Conservation (phyloP, 108 stramenopile genomes). For the Conticribra guillardii region DNA sequence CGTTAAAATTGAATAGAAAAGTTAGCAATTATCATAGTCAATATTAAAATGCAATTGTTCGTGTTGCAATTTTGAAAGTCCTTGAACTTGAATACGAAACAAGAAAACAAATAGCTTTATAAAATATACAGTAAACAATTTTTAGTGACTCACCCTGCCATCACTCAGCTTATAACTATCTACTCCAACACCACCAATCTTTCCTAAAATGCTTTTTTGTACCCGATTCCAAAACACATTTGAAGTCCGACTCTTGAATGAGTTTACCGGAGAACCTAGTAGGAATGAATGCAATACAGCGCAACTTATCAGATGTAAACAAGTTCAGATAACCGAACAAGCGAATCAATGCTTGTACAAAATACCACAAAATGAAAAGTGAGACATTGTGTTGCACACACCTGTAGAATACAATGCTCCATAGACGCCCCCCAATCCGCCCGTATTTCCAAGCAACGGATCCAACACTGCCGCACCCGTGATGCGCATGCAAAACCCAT, state of each 20-base stretch:
- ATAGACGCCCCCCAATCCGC: conserved; percentile 61
- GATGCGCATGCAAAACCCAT: conserved; percentile 67
- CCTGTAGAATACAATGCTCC: conserved; percentile 67
- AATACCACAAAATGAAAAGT: neutral
- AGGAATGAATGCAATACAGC: neutral
- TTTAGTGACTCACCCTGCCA: neutral
- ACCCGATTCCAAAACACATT: conserved; percentile 12
- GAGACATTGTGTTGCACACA: neutral
- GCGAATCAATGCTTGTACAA: too few species aligned
- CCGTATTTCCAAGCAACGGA: conserved; percentile 64
- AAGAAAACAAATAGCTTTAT: too few species aligned
- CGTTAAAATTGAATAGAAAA: too few species aligned
- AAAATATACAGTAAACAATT: too few species aligned
- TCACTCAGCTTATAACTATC: conserved; percentile 15
- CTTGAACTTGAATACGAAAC: too few species aligned
- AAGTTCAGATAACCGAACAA: too few species aligned
- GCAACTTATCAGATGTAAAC: neutral
- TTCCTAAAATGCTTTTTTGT: conserved; percentile 11
- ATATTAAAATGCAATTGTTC: too few species aligned
- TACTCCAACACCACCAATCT: neutral
- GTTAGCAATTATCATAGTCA: too few species aligned
- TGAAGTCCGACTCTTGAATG: conserved; percentile 8
- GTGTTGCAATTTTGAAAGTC: neutral
- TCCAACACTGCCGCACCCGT: conserved; percentile 64
- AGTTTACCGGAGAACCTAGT: neutral